Evolutionary conservation across 2,329 filamentous ascomycete species (phyloP), one percentile per base, ranked within the genome.

Genomic region (Aspergillus terreus): DNA sequence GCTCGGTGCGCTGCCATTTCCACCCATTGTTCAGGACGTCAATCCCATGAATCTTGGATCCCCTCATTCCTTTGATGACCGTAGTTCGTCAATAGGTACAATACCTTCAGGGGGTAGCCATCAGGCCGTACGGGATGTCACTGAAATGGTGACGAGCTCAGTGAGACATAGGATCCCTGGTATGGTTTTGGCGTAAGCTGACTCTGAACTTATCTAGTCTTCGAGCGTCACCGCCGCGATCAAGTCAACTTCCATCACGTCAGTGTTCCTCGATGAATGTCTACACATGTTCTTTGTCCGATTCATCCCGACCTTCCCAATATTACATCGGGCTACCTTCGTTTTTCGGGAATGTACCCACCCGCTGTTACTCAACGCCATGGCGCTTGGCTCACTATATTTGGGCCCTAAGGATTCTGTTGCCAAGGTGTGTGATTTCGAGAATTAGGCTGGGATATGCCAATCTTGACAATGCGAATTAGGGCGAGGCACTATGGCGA

Each of bases 241-340:
- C 12, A 72, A 75, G 55, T 66, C 70, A 17, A 74, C 65, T 1
- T 74, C 71, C 2, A 68, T 76, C 15, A 76, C 71, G 17, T 77
- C 74, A 0, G 71, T 75, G 17, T 76, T 77, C 35, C 62, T 77
- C 6, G 74, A 76, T 48, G 71, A 74, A 55, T 76, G 73, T 54
- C 58, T 77, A 14, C 74, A 77, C 51, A 75, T 76, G 72, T 77
- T 76, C 59, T 77, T 76, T 49, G 66, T 67, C 12, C 67, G 72
- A 14, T 76, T 77, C 51, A 75, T 76, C 23, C 74, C 74, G 3
- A 76, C 72, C 1, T 76, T 76, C 49, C 74, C 73, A 4, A 63
- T 76, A n/a, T 57, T 76, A 14, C 73, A 76, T 58, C 64, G 70
- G 52, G 67, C 72, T 30, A 76, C 73, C 0, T 76, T 76, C 23